phyloP scores from a whole-genome alignment of 768 basidiomycete species.

The Dacryopinax spathularia region DNA sequence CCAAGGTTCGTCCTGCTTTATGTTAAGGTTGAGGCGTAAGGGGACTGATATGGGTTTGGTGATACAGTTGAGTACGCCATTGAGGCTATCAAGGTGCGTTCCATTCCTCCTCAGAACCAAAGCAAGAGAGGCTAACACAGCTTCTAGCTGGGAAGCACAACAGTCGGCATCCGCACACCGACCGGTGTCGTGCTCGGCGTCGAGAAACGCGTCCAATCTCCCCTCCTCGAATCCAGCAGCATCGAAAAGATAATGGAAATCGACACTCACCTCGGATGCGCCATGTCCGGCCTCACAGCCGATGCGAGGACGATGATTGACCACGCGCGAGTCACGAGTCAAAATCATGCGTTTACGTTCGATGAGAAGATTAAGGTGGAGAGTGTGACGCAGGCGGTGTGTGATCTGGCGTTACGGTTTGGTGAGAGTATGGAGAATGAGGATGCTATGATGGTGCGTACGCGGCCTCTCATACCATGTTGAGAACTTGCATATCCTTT shows the following conservation, averaged over 20 bases:
- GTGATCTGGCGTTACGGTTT: conserved; percentile 90
- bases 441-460: conserved; percentile 81
- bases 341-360: conserved; percentile 92
- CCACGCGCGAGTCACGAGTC: conserved; percentile 91
- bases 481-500: neutral
- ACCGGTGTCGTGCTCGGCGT: conserved; percentile 87
- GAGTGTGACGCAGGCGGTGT: conserved; percentile 94
- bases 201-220: conserved; percentile 96
- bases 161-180: conserved; percentile 83
- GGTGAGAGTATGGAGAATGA: conserved; percentile 99
- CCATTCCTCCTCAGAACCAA: neutral
- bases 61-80: conserved; percentile 95
- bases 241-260: conserved; percentile 99
- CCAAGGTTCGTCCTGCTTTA: conserved; percentile 53
- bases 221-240: conserved; percentile 83
- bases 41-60: neutral
- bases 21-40: neutral
- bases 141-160: conserved; percentile 85
- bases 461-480: neutral
- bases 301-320: conserved; percentile 99
- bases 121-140: conserved; percentile 4
- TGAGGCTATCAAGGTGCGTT: conserved; percentile 84
- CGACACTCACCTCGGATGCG: conserved; percentile 87
- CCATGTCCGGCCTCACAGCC: conserved; percentile 89
- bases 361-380: conserved; percentile 95